Conservation (phyloP, 2,329 filamentous ascomycete species). For the Xylariaceae sp. region DNA sequence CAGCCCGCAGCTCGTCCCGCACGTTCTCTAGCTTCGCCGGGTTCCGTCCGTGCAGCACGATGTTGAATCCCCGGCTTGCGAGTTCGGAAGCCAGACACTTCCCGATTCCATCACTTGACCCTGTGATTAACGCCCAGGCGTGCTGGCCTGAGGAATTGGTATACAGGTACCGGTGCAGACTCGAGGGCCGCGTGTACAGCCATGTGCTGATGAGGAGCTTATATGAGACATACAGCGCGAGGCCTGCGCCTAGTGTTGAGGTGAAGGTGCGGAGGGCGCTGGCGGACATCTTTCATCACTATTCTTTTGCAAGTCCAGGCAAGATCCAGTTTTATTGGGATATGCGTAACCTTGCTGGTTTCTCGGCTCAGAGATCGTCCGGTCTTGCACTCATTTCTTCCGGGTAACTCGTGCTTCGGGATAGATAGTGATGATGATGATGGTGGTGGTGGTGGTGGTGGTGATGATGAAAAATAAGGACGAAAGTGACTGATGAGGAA, state of each 20-base stretch:
- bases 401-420: background rate
- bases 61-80: constrained; percentile 56
- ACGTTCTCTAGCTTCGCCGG: constrained; percentile 48
- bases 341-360: background rate
- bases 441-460: too few species aligned
- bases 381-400: background rate
- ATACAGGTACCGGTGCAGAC: constrained; percentile 32
- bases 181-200: constrained; percentile 28
- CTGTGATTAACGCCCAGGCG: constrained; percentile 55
- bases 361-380: constrained; percentile 1
- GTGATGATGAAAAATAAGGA: too few species aligned
- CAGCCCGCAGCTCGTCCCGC: constrained; percentile 42
- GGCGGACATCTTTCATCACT: background rate
- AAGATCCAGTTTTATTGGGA: background rate
- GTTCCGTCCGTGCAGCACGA: constrained; percentile 60
- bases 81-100: constrained; percentile 55
- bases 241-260: constrained; percentile 25
- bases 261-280: constrained; percentile 19
- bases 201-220: constrained; percentile 18
- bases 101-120: constrained; percentile 59
- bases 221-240: constrained; percentile 25
- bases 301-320: background rate
- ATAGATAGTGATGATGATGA: background rate
- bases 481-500: background rate
- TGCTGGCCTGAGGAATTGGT: constrained; percentile 20